Conservation (phyloP, 2,329 filamentous ascomycete species). For the Arthroderma sp. region DNA sequence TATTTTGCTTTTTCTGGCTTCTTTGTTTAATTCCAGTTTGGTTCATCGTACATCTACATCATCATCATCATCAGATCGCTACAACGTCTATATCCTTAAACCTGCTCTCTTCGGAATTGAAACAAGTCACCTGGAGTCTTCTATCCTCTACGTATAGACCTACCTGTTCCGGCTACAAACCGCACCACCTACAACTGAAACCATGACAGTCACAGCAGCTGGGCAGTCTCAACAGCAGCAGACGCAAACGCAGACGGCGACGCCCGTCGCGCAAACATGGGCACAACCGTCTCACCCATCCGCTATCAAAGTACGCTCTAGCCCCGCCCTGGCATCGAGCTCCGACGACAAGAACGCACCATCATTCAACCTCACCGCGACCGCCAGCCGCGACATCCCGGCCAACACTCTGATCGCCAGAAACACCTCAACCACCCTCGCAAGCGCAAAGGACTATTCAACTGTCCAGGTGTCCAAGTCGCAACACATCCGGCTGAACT, state of each 20-base stretch:
- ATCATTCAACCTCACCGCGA: slow-evolving; percentile 46
- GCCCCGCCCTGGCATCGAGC: slow-evolving; percentile 7
- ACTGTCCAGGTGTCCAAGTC: slow-evolving; percentile 48
- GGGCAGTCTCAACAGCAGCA: not conserved
- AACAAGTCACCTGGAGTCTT: no score
- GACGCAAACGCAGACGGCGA: not conserved
- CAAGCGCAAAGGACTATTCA: slow-evolving; percentile 40
- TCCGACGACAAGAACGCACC: slow-evolving; percentile 30
- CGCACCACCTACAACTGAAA: not conserved
- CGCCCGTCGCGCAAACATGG: slow-evolving; percentile 8
- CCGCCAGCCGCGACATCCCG: slow-evolving; percentile 42
- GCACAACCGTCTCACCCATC: slow-evolving; percentile 10
- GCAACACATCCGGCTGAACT: slow-evolving; percentile 50
- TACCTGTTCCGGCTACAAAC: no score
- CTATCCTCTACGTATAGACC: no score
- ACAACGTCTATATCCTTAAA: no score
- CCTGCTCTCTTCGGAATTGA: no score
- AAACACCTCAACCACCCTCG: slow-evolving; percentile 38
- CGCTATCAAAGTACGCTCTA: slow-evolving; percentile 8
- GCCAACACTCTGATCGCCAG: slow-evolving; percentile 55
- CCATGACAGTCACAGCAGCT: slow-evolving; percentile 4
- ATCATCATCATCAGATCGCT: no score
- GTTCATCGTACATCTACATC: no score
- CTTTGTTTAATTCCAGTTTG: no score
- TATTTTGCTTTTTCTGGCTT: no score